A percentile compares a stretch with the other conserved stretches of the same genome.
These are phyloP conservation scores for Penicillium pulvis DNA, from an alignment of 495 filamentous ascomycete genomes.

Conservation along the genomic window DNA sequence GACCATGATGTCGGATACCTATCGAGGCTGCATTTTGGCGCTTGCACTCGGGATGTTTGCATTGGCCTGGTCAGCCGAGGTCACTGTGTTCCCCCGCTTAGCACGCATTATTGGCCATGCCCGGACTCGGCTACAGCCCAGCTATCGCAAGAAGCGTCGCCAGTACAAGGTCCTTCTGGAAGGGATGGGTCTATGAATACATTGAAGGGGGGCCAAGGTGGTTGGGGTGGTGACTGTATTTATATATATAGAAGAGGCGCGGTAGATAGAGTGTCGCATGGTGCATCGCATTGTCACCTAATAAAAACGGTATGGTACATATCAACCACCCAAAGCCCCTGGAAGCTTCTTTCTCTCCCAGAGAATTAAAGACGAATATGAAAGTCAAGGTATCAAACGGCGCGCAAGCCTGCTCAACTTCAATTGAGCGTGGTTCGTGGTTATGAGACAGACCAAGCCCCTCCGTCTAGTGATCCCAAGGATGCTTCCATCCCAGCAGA, in stretches of 20 bases:
- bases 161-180: conserved; percentile 82
- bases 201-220: conserved; percentile 3
- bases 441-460: background rate
- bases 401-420: background rate
- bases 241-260: conserved; percentile 17
- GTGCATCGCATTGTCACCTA: conserved; percentile 16
- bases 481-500: conserved; percentile 92
- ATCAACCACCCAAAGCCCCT: conserved; percentile 16
- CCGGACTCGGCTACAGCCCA: conserved; percentile 55
- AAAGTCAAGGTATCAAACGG: conserved; percentile 11
- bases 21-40: conserved; percentile 68
- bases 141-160: conserved; percentile 73
- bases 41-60: conserved; percentile 68
- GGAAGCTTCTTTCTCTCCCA: background rate
- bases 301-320: conserved; percentile 33
- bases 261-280: conserved; percentile 18
- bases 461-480: conserved; percentile 85
- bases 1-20: conserved; percentile 69
- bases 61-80: conserved; percentile 70
- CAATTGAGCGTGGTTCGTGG: conserved; percentile 2
- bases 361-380: background rate
- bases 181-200: conserved; percentile 57
- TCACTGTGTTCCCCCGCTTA: conserved; percentile 65
- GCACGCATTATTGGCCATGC: conserved; percentile 66
- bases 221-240: conserved; percentile 4